Base-by-base conservation (phyloP, 768 basidiomycete genomes). In the Gyrodon lividus region DNA sequence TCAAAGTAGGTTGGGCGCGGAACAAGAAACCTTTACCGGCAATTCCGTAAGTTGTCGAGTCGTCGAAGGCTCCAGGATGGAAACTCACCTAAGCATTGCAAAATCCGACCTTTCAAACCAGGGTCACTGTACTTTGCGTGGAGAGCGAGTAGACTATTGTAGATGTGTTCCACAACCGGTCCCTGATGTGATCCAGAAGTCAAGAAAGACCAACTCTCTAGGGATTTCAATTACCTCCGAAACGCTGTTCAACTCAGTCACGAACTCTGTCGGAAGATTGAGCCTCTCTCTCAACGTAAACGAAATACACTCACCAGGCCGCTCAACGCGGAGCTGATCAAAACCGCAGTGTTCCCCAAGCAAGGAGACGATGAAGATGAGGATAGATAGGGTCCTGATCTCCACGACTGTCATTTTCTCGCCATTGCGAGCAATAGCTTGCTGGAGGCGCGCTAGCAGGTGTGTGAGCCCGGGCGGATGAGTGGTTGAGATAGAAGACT, bases 321-420 rank as follows among this genome's bases (percentile, higher is more conserved):
- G 74, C 35, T 87, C 84, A 12, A 57, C 59, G 16, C 92, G 80
- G 10, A 98, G 70, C 2, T 72, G 70, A 63, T 98, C 95, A 60
- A 98, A 93, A 53, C 92, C 77, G 57, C 90, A 95, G 63, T 96
- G 81, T 68, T 98, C 93, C 35, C 86, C 88, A 0, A 98, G 81
- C 0, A 98, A 72, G 0, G 92, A 80, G 1, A 88, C 83, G 41
- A 98, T 94, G 60, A 87, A 88, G 19, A 93, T 83, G 20, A 97
- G 76, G 19, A 95, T 80, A 24, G 80, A 75, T 9, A 92, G 54
- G 0, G 82, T 70, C 30, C 81, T 76, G 28, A 73, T 62, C 42
- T 89, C 87, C 13, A 74, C 72, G 0, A 74, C 54, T 19, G 70
- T 59, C 65, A 83, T 71, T n/a, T 68, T 60, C 24, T 72, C 72